Evolutionary conservation across 2,329 filamentous ascomycete genomes (phyloP), one percentile per base, ranked within the genome.

Genomic region (Neurospora sp.): DNA sequence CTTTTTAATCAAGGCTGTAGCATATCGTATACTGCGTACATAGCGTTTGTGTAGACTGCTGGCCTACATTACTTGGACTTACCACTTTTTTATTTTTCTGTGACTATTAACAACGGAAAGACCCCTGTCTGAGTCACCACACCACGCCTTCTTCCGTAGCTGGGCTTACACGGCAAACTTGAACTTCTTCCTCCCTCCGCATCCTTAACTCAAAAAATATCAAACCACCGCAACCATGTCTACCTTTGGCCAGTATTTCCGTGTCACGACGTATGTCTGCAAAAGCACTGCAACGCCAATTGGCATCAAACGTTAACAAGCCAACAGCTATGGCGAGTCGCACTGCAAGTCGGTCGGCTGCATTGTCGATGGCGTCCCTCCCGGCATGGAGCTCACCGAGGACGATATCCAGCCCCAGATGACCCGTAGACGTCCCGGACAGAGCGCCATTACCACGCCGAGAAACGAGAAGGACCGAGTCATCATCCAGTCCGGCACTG

Each of bases 281-380:
- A 65, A 66, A 66, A 40, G n/a, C 33, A 43, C 62, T 10, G 28
- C 39, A 41, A 46, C 69, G 41, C 43, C 68, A 46, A 70, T 57
- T 62, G 52, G 1, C 15, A 11, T 1, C 40, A 28, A 38, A 39
- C 4, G 46, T 67, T 72, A 68, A 72, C 43, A 70, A 66, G 41
- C 65, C 66, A 69, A 68, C 74, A 83, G 83, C 76, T 83, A 82
- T 74, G 83, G 84, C 78, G 83, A 85, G 78, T 78, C 77, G 76
- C 95, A 97, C 83, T 96, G 95, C 84, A 91, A 90, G 77, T 95
- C 91, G 39, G 93, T 98, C 77, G 94, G 93, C 78, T 96, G 92
- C 83, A 97, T 98, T 77, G 90, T 98, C 81, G 95, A 98, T 79
- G 93, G 93, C 76, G 92, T 89, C 78, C 96, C 95, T 41, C 94